phyloP scores from a whole-genome alignment of 2,329 filamentous ascomycete genomes.

The Pseudogymnoascus verrucosus region DNA sequence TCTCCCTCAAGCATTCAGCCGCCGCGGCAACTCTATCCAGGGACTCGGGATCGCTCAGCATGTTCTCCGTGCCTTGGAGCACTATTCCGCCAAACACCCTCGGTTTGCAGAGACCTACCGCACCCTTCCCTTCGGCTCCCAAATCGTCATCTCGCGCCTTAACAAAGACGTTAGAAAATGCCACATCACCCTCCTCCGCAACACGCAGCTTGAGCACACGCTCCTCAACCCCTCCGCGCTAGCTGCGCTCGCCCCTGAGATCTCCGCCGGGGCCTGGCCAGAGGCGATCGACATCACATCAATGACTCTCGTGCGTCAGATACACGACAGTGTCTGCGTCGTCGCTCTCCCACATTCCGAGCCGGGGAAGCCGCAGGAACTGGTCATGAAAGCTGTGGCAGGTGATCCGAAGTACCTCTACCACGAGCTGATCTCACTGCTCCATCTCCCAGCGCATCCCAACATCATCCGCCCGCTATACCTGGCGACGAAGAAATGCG shows the following conservation, averaged over 20 bases:
- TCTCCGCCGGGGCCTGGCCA: slow-evolving; percentile 18
- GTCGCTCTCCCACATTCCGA: slow-evolving; percentile 26
- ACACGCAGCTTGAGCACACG: neutral
- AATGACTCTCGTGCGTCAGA: slow-evolving; percentile 43
- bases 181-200: neutral
- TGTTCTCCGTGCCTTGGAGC: slow-evolving; percentile 45
- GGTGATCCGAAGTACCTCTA: slow-evolving; percentile 53
- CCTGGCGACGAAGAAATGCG: slow-evolving; percentile 47
- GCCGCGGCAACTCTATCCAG: slow-evolving; percentile 16
- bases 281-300: slow-evolving; percentile 38
- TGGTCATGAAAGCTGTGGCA: slow-evolving; percentile 51
- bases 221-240: neutral
- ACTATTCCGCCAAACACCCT: slow-evolving; percentile 36
- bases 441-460: slow-evolving; percentile 43
- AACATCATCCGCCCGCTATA: slow-evolving; percentile 47
- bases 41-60: slow-evolving; percentile 45
- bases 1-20: slow-evolving; percentile 29
- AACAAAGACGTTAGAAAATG: slow-evolving; percentile 34
- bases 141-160: slow-evolving; percentile 46
- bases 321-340: slow-evolving; percentile 53
- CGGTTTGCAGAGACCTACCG: slow-evolving; percentile 31
- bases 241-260: neutral
- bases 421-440: slow-evolving; percentile 50
- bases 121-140: slow-evolving; percentile 48
- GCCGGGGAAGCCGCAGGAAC: slow-evolving; percentile 30